Conservation (phyloP, 805 yeast species). For the Clavispora fructus region DNA sequence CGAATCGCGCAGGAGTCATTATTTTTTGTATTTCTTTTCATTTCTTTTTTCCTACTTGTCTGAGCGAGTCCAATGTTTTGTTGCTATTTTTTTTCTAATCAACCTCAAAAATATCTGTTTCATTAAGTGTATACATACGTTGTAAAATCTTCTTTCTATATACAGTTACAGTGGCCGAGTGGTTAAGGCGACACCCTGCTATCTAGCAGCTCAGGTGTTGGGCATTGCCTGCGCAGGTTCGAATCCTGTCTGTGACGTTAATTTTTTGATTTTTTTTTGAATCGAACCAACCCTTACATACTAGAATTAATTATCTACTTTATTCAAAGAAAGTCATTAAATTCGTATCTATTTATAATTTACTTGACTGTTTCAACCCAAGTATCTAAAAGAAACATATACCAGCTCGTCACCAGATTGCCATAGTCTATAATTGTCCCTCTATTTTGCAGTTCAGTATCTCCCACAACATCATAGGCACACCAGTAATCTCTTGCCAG, state of each 20-base stretch:
- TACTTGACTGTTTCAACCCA: slow-evolving; percentile 15
- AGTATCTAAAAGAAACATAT: slow-evolving; percentile 17
- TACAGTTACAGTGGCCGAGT: slow-evolving; percentile 76
- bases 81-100: too few species aligned
- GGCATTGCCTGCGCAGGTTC: slow-evolving; percentile 83
- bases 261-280: slow-evolving; percentile 35
- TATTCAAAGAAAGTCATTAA: too few species aligned
- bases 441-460: slow-evolving; percentile 13
- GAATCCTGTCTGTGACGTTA: slow-evolving; percentile 98
- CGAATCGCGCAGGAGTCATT: slow-evolving; percentile 6
- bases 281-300: background rate
- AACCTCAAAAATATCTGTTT: too few species aligned
- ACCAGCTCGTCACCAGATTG: slow-evolving; percentile 8
- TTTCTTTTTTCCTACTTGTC: too few species aligned
- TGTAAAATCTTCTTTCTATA: background rate
- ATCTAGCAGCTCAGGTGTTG: slow-evolving; percentile 40
- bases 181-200: slow-evolving; percentile 95
- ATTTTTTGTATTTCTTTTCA: background rate
- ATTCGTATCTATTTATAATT: too few species aligned
- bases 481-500: slow-evolving; percentile 26
- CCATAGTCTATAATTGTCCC: slow-evolving; percentile 18
- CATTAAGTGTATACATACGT: too few species aligned
- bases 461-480: slow-evolving; percentile 28
- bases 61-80: too few species aligned
- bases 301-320: background rate